phyloP scores from a whole-genome alignment of 2,329 filamentous ascomycete genomes.

The Paracorniculantispora psalliotae region DNA sequence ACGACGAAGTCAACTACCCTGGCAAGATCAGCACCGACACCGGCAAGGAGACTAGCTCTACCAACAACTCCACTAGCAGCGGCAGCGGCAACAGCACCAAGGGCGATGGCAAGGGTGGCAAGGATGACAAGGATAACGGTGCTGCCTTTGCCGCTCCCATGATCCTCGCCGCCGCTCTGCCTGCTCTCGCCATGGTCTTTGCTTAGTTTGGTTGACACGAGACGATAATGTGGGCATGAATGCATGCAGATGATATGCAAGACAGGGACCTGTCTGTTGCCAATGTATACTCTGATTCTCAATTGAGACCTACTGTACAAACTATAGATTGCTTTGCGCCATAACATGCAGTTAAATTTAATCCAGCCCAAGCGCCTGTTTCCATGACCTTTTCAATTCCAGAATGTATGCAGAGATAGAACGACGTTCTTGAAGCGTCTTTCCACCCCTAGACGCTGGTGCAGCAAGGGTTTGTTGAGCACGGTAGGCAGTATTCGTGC shows the following conservation, averaged over 20 bases:
- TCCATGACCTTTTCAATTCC: not conserved
- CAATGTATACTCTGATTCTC: slow-evolving; percentile 8
- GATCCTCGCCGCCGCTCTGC: slow-evolving; percentile 29
- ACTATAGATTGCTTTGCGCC: slow-evolving; percentile 11
- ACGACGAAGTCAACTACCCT: slow-evolving; percentile 41
- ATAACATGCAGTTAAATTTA: not conserved
- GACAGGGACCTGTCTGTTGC: not conserved
- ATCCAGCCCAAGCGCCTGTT: slow-evolving; percentile 7
- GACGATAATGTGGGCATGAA: too few relatives aligned
- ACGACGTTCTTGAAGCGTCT: not conserved
- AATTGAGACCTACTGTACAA: slow-evolving; percentile 10
- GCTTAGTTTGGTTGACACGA: too few relatives aligned
- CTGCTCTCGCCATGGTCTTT: slow-evolving; percentile 31
- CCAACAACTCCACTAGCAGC: slow-evolving; percentile 17
- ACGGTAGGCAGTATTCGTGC: slow-evolving; percentile 29
- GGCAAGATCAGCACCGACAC: slow-evolving; percentile 38
- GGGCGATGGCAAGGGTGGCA: slow-evolving; percentile 7
- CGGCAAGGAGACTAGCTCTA: slow-evolving; percentile 22
- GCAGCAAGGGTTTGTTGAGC: slow-evolving; percentile 22
- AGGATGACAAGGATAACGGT: slow-evolving; percentile 24
- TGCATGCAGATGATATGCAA: not conserved
- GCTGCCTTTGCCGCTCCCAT: slow-evolving; percentile 27
- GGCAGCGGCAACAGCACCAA: slow-evolving; percentile 1
- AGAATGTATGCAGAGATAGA: slow-evolving; percentile 6
- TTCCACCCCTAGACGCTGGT: slow-evolving; percentile 8